Base-by-base conservation (phyloP, 352 stramenopile species). In the Phytophthora pisi region DNA sequence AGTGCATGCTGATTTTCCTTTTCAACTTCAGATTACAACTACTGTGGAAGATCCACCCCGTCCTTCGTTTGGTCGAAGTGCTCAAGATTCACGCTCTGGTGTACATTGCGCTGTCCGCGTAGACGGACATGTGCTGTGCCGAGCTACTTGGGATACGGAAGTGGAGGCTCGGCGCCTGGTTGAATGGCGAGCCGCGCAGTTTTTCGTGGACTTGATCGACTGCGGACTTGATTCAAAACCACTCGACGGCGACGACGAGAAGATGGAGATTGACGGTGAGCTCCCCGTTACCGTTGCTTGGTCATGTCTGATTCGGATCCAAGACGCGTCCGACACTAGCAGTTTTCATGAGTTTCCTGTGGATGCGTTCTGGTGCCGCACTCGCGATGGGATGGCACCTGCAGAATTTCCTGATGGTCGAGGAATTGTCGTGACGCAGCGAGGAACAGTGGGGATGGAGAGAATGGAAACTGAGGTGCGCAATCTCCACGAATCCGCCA, bases 181-280 rank as follows among this genome's bases (percentile, higher is more conserved):
- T 4, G 85, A 85, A 24, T 87, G 70, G 50, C 66, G 64, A 43
- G 72, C 77, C 23, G 76, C 78, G 6, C 80, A 86, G n/a, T 94
- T 91, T 69, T 65, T 92, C 5, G 64, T 81, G 50, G 79, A 92
- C 64, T 64, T 94, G 47, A 92, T 94, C 45, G 82, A 94, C 61
- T 80, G 70, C 43, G 84, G 79, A 4, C 70, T 92, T 36, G 74
- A 88, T 52, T 73, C 81, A 3, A 85, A 84, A 26, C 70, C 75
- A 11, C 42, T 75, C 13, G 68, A 84, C 7, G 65, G 58, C 16
- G 65, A 67, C 7, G 74, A 86, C 49, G 30, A 58, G n/a, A 82
- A 77, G 26, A 79, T 86, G 42, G 46, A 70, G n/a, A 58, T 84
- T 13, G 64, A 80, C 15, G 55, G 49, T 11, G 60, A 65, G 42